phyloP scores from a whole-genome alignment of 2,329 filamentous ascomycete species.

The Rhynchosporium agropyri region DNA sequence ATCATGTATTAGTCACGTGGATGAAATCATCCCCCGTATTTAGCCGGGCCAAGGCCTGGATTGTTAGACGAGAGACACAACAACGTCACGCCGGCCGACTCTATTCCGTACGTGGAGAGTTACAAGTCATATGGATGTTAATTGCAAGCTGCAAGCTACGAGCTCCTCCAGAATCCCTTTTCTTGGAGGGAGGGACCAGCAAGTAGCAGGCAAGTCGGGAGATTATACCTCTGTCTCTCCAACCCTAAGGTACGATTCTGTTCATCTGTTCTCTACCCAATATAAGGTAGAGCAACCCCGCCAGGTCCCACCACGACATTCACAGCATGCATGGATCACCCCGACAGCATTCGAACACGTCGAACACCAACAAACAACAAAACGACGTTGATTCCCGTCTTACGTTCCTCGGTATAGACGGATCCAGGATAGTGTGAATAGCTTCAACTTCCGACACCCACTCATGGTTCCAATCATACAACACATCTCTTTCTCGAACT shows the following conservation, averaged over 20 bases:
- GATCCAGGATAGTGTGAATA: no score
- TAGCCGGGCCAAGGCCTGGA: constrained; percentile 8
- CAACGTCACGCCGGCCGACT: constrained; percentile 6
- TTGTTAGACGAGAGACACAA: not conserved
- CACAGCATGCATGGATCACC: not conserved
- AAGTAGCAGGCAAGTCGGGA: not conserved
- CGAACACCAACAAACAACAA: not conserved
- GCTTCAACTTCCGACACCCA: no score
- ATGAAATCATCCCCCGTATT: not conserved
- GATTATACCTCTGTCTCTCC: not conserved
- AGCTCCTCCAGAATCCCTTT: constrained; percentile 6
- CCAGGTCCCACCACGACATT: not conserved
- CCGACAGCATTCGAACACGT: constrained; percentile 6
- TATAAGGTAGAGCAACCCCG: not conserved
- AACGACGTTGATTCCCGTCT: no score
- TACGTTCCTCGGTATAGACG: no score
- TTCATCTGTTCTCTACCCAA: constrained; percentile 5
- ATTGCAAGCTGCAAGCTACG: constrained; percentile 1
- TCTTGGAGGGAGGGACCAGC: not conserved
- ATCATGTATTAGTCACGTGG: not conserved
- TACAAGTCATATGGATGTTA: not conserved
- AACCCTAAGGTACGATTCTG: not conserved
- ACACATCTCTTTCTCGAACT: no score
- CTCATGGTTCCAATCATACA: no score
- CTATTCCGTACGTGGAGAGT: not conserved